Conservation (phyloP, 176 grass and related monocot genomes). For the Zizania latifolia region DNA sequence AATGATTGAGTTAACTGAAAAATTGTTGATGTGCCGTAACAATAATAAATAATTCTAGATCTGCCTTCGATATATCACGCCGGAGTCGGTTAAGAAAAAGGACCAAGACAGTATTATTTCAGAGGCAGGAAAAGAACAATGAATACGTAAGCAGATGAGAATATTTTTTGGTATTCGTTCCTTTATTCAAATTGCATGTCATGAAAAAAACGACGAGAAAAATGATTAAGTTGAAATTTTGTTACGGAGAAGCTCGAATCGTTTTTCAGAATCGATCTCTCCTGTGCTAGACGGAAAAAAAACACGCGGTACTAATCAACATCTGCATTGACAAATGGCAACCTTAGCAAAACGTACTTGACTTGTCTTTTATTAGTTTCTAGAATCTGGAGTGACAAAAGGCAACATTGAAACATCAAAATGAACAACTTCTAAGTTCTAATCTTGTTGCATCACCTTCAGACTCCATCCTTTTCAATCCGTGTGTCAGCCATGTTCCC, state of each 20-base stretch:
- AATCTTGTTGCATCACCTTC: not conserved
- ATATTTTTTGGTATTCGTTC: no score
- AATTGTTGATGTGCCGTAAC: no score
- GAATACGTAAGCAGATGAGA: not conserved
- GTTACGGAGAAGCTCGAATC: not conserved
- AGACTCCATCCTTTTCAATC: not conserved
- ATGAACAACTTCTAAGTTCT: not conserved
- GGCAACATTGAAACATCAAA: not conserved
- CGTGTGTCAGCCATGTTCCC: not conserved
- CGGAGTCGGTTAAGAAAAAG: not conserved
- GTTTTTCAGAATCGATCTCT: no score
- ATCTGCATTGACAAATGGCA: not conserved
- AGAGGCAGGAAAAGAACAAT: not conserved
- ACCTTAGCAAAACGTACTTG: not conserved
- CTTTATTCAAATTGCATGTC: no score
- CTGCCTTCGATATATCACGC: not conserved
- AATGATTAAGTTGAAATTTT: not conserved
- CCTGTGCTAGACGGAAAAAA: no score
- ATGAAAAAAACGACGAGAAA: not conserved
- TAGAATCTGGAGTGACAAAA: conserved; percentile 5
- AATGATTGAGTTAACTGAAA: no score
- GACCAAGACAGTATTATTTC: not conserved
- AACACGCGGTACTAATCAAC: not conserved
- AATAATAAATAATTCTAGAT: no score
- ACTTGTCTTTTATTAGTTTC: not conserved